Conservation (phyloP, 192 early-diverging fungal genomes). For the Cetraspora pellucida region DNA sequence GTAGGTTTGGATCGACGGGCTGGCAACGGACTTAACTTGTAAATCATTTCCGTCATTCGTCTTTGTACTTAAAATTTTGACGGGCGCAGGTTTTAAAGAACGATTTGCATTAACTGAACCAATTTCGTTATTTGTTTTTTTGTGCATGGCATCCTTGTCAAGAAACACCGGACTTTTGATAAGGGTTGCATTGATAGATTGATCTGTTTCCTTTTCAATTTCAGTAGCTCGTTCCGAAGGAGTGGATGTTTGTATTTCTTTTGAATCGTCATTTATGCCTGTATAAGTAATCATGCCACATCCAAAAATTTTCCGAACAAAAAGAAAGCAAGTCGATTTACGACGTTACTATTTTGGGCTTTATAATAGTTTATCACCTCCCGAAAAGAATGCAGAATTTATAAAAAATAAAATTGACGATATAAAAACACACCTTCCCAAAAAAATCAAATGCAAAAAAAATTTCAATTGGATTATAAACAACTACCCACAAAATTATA, state of each 20-base stretch:
- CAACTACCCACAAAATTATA: slow-evolving; percentile 14
- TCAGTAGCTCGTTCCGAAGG: slow-evolving; percentile 28
- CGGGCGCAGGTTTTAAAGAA: slow-evolving; percentile 1
- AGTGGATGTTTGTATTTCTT: slow-evolving; percentile 31
- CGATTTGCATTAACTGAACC: neutral
- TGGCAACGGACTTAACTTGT: neutral
- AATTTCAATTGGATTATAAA: slow-evolving; percentile 12
- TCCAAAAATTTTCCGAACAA: neutral
- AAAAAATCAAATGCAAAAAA: slow-evolving; percentile 25
- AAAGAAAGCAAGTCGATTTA: slow-evolving; percentile 3
- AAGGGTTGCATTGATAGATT: slow-evolving; percentile 5
- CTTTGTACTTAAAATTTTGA: slow-evolving; percentile 17
- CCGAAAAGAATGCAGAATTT: neutral
- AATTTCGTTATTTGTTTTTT: slow-evolving; percentile 14
- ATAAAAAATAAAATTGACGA: slow-evolving; percentile 5
- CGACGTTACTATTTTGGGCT: slow-evolving; percentile 8
- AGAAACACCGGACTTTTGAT: slow-evolving; percentile 4
- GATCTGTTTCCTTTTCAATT: slow-evolving; percentile 25
- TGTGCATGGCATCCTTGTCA: slow-evolving; percentile 7
- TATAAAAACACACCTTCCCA: slow-evolving; percentile 26
- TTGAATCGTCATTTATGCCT: slow-evolving; percentile 33
- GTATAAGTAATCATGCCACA: slow-evolving; percentile 6
- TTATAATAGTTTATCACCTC: slow-evolving; percentile 1
- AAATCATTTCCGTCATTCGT: neutral
- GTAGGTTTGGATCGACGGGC: neutral